A percentile compares a stretch with the other conserved stretches of the same genome.
Conservation (phyloP, 2,329 filamentous ascomycete species). For the Zarea fungicola region DNA sequence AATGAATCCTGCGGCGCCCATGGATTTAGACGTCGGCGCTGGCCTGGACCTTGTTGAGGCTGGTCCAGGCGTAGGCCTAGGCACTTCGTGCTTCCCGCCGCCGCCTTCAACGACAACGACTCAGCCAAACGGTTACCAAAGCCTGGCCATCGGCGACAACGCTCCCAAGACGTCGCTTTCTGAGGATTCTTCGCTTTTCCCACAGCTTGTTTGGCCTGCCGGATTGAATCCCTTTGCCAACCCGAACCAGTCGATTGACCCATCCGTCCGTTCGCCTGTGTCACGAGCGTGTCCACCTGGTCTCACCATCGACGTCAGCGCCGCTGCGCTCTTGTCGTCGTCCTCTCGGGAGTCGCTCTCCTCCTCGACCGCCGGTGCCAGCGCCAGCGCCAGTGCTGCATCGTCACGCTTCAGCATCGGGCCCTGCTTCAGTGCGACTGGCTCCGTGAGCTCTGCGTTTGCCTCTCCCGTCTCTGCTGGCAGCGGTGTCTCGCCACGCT, state of each 20-base stretch:
- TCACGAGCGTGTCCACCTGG: not conserved
- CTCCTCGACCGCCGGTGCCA: not conserved
- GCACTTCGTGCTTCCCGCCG: conserved; percentile 5
- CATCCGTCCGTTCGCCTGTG: not conserved
- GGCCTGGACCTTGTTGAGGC: conserved; percentile 1
- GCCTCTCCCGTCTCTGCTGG: conserved; percentile 6
- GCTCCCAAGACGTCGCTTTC: not conserved
- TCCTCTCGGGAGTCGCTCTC: conserved; percentile 4
- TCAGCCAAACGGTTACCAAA: conserved; percentile 9
- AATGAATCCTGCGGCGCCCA: not conserved
- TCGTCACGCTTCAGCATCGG: conserved; percentile 2
- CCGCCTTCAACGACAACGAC: not conserved
- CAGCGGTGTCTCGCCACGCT: conserved; percentile 10
- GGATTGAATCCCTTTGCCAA: conserved; percentile 10
- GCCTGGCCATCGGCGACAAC: conserved; percentile 3
- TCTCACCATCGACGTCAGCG: conserved; percentile 11
- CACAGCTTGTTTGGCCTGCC: conserved; percentile 4
- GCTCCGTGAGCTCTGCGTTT: conserved; percentile 1
- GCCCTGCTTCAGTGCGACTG: conserved; percentile 10
- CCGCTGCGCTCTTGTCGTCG: conserved; percentile 5
- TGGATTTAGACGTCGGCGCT: conserved; percentile 2
- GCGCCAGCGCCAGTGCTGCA: not conserved
- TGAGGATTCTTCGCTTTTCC: not conserved
- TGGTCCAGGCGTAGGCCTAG: not conserved
- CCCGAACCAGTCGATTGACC: not conserved